Evolutionary conservation across 164 flowering plant species (phyloP), one percentile per base, ranked within the genome.

Genomic region (Nelumbo lutea): DNA sequence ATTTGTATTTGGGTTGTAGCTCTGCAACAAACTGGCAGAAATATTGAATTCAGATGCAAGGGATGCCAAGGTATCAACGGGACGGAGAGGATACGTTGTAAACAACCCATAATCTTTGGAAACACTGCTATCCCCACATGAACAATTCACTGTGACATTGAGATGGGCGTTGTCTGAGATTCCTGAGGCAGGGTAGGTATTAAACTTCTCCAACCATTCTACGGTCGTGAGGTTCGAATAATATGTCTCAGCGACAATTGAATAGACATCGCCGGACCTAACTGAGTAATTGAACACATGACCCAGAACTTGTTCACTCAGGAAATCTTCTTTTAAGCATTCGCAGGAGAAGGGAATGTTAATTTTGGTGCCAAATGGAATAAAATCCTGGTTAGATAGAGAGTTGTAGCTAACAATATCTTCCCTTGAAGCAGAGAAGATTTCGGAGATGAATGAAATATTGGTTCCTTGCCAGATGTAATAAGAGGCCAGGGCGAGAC

Each of bases 111-210:
- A 81, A 5, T 75, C 73, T 46, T 69, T 70, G 3, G 78, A 67
- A 15, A 85, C 79, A 9, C 39, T 46, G 6, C 27, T 7, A 75
- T 79, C 66, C 55, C 89, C 87, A 67, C 89, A 85, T 5, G 79
- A 80, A 51, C 89, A 83, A 74, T 80, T 83, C 41, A 83, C 84
- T 1, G 74, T 68, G 53, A 83, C 84, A 72, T 76, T 82, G n/a
- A 85, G 41, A 13, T 1, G 11, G 1, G 69, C 68, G 59, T 42
- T 55, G 44, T 50, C 75, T 0, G 79, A 83, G 8, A 81, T 76
- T 2, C 8, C n/a, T 4, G 4, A 11, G 13, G 68, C 40, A 47
- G 42, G 4, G 51, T 67, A 75, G 2, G 39, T 58, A 42, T 77
- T 80, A 3, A 56, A 63, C 1, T 9, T 59, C 61, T 39, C 42